Conservation (phyloP, 169 alveolate species). For the Plasmodium fragile region DNA sequence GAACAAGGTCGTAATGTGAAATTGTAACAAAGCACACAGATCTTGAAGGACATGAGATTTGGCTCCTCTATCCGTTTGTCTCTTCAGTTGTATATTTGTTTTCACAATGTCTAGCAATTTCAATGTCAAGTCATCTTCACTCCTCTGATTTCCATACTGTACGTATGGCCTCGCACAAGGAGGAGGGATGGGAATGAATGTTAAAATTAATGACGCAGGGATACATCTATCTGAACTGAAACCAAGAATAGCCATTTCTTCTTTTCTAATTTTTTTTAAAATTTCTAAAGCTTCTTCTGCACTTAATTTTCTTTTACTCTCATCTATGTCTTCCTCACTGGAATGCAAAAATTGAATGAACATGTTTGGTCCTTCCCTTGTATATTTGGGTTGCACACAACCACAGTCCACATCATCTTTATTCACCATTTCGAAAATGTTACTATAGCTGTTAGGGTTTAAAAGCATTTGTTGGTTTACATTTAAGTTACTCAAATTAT, state of each 20-base stretch:
- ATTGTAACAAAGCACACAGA: slow-evolving; percentile 93
- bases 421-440: slow-evolving; percentile 78
- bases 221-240: slow-evolving; percentile 93
- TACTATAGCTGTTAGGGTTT: slow-evolving; percentile 38
- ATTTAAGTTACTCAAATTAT: slow-evolving; percentile 66
- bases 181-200: slow-evolving; percentile 98
- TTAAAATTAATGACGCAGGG: slow-evolving; percentile 97
- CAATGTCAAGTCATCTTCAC: slow-evolving; percentile 98
- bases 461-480: slow-evolving; percentile 63
- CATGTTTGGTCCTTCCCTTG: slow-evolving; percentile 92
- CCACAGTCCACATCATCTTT: slow-evolving; percentile 87
- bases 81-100: slow-evolving; percentile 91
- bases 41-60: slow-evolving; percentile 94
- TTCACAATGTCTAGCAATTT: slow-evolving; percentile 97
- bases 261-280: slow-evolving; percentile 91
- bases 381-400: slow-evolving; percentile 91
- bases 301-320: slow-evolving; percentile 84
- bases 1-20: slow-evolving; percentile 96
- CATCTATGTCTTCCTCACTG: slow-evolving; percentile 87
- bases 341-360: slow-evolving; percentile 87
- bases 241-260: slow-evolving; percentile 95
- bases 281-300: slow-evolving; percentile 94
- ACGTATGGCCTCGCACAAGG: slow-evolving; percentile 99
- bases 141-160: slow-evolving; percentile 93
- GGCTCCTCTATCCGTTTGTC: slow-evolving; percentile 93